Conservation (phyloP, 1,284 basidiomycete species). For the Cystobasidium slooffiae region DNA sequence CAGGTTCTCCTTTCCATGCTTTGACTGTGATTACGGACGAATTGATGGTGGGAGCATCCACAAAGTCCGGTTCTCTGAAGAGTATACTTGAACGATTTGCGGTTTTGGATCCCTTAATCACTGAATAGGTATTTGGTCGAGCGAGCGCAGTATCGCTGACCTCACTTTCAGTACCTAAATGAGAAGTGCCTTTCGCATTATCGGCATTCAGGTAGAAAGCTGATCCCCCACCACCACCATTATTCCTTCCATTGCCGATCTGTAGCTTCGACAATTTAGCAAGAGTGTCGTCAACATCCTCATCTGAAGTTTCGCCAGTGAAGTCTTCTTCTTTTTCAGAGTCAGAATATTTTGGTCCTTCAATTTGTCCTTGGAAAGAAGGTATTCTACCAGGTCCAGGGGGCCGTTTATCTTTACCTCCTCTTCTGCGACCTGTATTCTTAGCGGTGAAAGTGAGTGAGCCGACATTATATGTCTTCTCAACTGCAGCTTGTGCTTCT, state of each 20-base stretch:
- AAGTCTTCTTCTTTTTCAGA: constrained; percentile 51
- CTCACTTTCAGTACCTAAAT: neutral
- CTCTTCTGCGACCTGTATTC: constrained; percentile 59
- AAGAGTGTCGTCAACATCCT: constrained; percentile 53
- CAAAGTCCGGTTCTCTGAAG: constrained; percentile 40
- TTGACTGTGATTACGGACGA: constrained; percentile 54
- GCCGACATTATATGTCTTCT: constrained; percentile 67
- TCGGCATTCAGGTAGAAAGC: constrained; percentile 53
- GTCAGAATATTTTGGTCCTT: constrained; percentile 57
- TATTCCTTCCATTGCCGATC: constrained; percentile 64
- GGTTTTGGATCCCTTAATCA: constrained; percentile 48
- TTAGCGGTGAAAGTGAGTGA: constrained; percentile 75
- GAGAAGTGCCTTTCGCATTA: constrained; percentile 57
- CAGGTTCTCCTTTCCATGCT: constrained; percentile 13
- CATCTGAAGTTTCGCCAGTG: constrained; percentile 64
- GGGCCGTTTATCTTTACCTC: constrained; percentile 58
- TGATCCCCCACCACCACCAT: neutral
- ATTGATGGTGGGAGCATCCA: constrained; percentile 27
- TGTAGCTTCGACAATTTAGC: constrained; percentile 59
- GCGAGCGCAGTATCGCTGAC: constrained; percentile 13
- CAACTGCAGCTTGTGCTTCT: constrained; percentile 60
- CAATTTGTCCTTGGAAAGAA: constrained; percentile 66
- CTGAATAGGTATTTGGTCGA: constrained; percentile 43
- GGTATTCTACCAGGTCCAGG: constrained; percentile 72
- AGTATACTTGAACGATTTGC: constrained; percentile 44